Evolutionary conservation across 257 asterid genomes (phyloP).

Genomic region (Coffea eugenioides): DNA sequence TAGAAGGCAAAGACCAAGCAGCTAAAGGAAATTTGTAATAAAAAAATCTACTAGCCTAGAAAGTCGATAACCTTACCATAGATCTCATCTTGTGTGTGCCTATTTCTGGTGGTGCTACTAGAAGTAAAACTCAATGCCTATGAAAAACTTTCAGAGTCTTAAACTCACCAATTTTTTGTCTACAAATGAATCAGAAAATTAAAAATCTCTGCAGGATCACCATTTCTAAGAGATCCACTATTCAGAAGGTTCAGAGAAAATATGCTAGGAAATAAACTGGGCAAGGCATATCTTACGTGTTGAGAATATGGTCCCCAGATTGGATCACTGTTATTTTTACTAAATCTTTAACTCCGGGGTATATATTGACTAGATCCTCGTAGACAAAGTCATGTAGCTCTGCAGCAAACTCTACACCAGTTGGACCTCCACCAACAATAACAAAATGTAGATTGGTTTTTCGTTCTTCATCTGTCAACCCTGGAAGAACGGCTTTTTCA

Average conservation of each 20-base stretch:
- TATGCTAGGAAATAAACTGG: not conserved
- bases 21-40: not conserved
- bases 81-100: not conserved
- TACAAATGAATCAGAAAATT: not conserved
- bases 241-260: not conserved
- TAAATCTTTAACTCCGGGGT: constrained; percentile 70
- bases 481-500: constrained; percentile 88
- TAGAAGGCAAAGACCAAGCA: not conserved
- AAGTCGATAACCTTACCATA: not conserved
- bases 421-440: constrained; percentile 95
- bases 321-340: constrained; percentile 76
- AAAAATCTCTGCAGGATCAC: not conserved
- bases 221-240: not conserved
- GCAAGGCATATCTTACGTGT: constrained; percentile 52
- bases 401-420: constrained; percentile 96
- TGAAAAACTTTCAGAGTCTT: not conserved
- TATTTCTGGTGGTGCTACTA: not conserved
- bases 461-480: constrained; percentile 74
- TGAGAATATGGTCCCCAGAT: constrained; percentile 93
- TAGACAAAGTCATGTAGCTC: constrained; percentile 82
- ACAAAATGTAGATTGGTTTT: constrained; percentile 81
- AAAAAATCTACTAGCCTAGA: not conserved
- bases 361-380: constrained; percentile 73
- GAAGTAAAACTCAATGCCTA: not conserved
- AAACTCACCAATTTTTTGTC: no score